Conservation (phyloP, 192 early-diverging fungal genomes). For the Coemansia sp. region DNA sequence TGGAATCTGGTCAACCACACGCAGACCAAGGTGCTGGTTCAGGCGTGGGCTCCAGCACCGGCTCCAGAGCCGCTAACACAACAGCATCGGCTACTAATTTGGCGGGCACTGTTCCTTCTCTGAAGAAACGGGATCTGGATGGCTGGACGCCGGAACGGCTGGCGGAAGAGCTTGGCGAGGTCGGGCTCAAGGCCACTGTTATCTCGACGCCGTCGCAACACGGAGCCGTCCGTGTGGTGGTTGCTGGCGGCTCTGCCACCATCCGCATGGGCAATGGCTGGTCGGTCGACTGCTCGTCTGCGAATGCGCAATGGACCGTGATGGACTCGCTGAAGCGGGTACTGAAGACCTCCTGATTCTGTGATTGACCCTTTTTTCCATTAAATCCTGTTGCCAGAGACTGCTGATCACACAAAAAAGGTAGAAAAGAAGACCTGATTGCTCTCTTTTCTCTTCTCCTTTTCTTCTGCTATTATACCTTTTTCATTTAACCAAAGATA, state of each 20-base stretch:
- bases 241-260: slow-evolving; percentile 46
- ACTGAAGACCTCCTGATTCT: slow-evolving; percentile 9
- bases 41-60: background rate
- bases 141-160: slow-evolving; percentile 46
- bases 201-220: background rate
- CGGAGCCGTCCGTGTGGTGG: slow-evolving; percentile 17
- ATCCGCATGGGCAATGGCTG: slow-evolving; percentile 41
- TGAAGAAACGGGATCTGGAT: slow-evolving; percentile 9
- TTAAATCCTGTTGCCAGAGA: too few species aligned
- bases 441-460: too few species aligned
- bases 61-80: background rate
- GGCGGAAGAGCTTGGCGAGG: slow-evolving; percentile 39
- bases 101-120: background rate
- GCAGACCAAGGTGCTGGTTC: background rate
- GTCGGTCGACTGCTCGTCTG: slow-evolving; percentile 48
- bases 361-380: background rate
- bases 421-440: too few species aligned
- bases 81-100: background rate
- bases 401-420: too few species aligned
- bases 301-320: slow-evolving; percentile 40
- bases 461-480: too few species aligned
- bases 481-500: too few species aligned
- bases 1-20: background rate
- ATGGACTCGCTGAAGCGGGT: slow-evolving; percentile 44
- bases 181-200: slow-evolving; percentile 37